These are phyloP conservation scores for Flaveria floridana DNA, from an alignment of 140 eudicot species.

Conservation along the genomic window DNA sequence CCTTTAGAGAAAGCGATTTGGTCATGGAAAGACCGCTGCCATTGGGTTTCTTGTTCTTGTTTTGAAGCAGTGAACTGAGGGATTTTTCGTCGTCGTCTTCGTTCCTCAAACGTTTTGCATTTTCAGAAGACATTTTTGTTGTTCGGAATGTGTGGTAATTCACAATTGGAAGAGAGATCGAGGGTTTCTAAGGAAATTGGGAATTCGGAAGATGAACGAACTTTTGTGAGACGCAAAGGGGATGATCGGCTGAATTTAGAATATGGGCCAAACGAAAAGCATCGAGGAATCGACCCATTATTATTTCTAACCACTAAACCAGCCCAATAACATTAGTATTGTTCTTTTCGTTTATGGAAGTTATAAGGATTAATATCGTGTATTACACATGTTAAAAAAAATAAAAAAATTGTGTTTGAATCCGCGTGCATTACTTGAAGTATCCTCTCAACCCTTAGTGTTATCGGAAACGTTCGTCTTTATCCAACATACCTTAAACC, in stretches of 20 bases:
- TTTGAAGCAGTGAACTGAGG: constrained; percentile 32
- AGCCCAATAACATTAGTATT: too few relatives aligned
- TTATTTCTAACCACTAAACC: too few relatives aligned
- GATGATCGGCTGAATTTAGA: constrained; percentile 7
- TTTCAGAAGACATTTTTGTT: constrained; percentile 33
- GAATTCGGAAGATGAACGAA: constrained; percentile 20
- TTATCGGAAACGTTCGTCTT: too few relatives aligned
- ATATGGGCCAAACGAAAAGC: constrained; percentile 11
- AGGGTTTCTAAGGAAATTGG: constrained; percentile 33
- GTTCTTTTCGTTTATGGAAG: too few relatives aligned
- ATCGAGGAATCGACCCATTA: background rate
- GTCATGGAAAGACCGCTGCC: constrained; percentile 13
- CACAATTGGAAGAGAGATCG: constrained; percentile 6
- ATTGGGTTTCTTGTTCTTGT: constrained; percentile 45
- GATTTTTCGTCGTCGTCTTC: constrained; percentile 39
- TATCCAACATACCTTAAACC: too few relatives aligned
- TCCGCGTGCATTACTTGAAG: too few relatives aligned
- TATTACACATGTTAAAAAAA: too few relatives aligned
- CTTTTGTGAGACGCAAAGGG: background rate
- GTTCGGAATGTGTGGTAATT: background rate
- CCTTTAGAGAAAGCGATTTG: constrained; percentile 34
- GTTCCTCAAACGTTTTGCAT: constrained; percentile 24
- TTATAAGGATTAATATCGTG: too few relatives aligned
- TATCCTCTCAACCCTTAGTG: too few relatives aligned
- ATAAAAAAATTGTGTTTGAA: too few relatives aligned